phyloP scores from a whole-genome alignment of 2,329 filamentous ascomycete species.

The Pezizomycotina sp. region DNA sequence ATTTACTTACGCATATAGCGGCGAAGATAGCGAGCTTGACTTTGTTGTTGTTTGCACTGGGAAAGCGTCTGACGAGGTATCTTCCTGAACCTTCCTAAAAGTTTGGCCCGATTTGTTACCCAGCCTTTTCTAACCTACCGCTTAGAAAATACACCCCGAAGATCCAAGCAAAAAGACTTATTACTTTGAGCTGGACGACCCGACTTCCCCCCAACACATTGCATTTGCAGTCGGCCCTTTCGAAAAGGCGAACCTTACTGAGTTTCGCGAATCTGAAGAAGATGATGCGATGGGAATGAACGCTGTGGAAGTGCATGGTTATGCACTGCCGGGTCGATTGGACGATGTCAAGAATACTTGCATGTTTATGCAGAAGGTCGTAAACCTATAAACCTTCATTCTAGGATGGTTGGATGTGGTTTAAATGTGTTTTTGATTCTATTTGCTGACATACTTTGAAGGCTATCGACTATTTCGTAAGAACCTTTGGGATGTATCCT shows the following conservation, averaged over 20 bases:
- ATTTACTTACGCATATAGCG: conserved; percentile 34
- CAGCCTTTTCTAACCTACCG: conserved; percentile 5
- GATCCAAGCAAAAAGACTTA: conserved; percentile 76
- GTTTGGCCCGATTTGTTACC: too few relatives aligned
- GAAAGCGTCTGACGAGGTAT: conserved; percentile 62
- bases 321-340: conserved; percentile 68
- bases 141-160: conserved; percentile 47
- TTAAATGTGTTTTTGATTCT: neutral
- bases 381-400: neutral
- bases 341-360: conserved; percentile 79
- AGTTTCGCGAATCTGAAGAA: conserved; percentile 77
- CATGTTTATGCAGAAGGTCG: conserved; percentile 52
- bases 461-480: conserved; percentile 79
- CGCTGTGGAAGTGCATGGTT: conserved; percentile 76
- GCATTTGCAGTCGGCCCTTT: conserved; percentile 92
- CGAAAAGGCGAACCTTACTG: conserved; percentile 75
- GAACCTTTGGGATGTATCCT: conserved; percentile 77
- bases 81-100: conserved; percentile 9
- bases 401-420: conserved; percentile 1
- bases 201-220: conserved; percentile 71
- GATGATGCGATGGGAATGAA: conserved; percentile 80
- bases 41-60: conserved; percentile 85
- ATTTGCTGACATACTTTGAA: conserved; percentile 24
- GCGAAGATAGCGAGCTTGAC: conserved; percentile 75
- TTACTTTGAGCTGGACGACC: conserved; percentile 59